Base-by-base conservation (phyloP, 176 grass and related monocot genomes). In the Elymus sibiricus region DNA sequence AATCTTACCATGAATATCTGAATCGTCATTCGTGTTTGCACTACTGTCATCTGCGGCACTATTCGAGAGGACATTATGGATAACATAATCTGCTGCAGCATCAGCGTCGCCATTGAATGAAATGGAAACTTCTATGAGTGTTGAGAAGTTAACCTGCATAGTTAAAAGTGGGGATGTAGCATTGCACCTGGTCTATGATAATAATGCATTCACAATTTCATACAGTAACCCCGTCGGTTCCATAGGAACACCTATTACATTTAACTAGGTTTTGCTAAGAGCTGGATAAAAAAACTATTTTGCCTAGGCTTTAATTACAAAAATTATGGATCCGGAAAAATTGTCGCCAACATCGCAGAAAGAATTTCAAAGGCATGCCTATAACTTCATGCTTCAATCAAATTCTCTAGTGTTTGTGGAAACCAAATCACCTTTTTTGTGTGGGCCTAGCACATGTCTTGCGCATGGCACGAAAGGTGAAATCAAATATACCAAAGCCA, bases 71-170 rank as follows among this genome's bases (percentile, higher is more conserved):
- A 87, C 34, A 79, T 80, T 80, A 37, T 49, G 35, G 15, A 87
- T 35, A 66, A 90, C n/a, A 44, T 87, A 79, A 9, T 87, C 81
- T 0, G 67, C 89, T 9, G 89, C 80, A 0, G 34, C 44, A 25
- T 87, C 89, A 31, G 87, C 37, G 9, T 90, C 85, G 25, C 79
- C 66, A 27, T 67, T 83, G 26, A 79, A 90, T 35, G 82, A n/a
- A 6, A 87, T 84, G 49, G 85, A 83, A 68, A 84, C 80, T n/a
- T 87, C 67, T 68, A 79, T 74, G 59, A 90, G 16, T 9, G 80
- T 87, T 34, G 75, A 83, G 10, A 84, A 32, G 44, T 87, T 72
- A 74, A 90, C 74, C 85, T 87, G 80, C 55, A 60, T 39, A 60
- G 0, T 24, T 5, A 35, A 39, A 31, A 67, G 19, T 21, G 42